phyloP scores from a whole-genome alignment of 768 basidiomycete genomes.

The Suillus subaureus region DNA sequence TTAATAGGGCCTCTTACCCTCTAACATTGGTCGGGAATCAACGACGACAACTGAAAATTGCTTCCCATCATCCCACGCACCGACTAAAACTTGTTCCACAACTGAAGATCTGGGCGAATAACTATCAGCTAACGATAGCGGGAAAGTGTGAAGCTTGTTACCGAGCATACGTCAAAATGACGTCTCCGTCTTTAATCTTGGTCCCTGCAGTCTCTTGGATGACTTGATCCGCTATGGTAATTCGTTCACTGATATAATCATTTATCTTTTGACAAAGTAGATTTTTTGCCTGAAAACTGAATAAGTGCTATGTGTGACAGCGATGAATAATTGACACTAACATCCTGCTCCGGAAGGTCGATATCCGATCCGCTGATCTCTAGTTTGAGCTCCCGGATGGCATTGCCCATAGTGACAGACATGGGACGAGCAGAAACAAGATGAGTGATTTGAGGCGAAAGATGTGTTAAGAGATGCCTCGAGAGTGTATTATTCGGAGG shows the following conservation, averaged over 20 bases:
- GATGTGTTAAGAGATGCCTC: conserved; percentile 87
- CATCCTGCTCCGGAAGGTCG: conserved; percentile 94
- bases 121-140: conserved; percentile 10
- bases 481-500: conserved; percentile 86
- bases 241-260: conserved; percentile 91
- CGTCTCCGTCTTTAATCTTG: conserved; percentile 94
- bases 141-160: conserved; percentile 28
- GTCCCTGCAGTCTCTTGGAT: conserved; percentile 87
- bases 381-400: conserved; percentile 90
- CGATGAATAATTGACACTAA: conserved; percentile 39
- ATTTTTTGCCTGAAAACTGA: conserved; percentile 74
- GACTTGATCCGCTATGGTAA: conserved; percentile 90
- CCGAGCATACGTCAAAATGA: conserved; percentile 93
- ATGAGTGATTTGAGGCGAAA: conserved; percentile 92
- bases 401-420: conserved; percentile 94
- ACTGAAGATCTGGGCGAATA: conserved; percentile 77
- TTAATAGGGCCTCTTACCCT: conserved; percentile 54
- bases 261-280: conserved; percentile 83
- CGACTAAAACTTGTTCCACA: conserved; percentile 85
- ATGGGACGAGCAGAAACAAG: conserved; percentile 86
- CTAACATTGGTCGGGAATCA: conserved; percentile 92
- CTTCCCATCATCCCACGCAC: conserved; percentile 73
- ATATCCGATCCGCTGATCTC: conserved; percentile 93
- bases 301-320: background rate
- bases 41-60: conserved; percentile 89